phyloP scores from a whole-genome alignment of 139 green algal genomes.

The Chlorella sorokiniana region DNA sequence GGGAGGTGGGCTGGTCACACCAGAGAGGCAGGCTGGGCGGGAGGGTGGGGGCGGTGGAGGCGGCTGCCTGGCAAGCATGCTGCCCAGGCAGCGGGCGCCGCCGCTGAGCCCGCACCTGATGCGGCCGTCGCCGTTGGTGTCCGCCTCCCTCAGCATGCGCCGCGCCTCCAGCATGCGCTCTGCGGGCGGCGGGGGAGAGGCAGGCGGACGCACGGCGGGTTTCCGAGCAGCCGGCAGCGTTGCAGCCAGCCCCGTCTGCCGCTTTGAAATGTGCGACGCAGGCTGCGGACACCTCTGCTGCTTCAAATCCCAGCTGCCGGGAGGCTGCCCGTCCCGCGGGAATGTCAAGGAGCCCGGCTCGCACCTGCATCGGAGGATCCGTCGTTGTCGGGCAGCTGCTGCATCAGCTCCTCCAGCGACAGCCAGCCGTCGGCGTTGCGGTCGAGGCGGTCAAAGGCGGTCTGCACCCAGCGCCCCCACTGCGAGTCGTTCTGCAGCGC shows the following conservation, averaged over 20 bases:
- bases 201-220: background rate
- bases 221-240: no score
- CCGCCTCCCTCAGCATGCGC: conserved; percentile 86
- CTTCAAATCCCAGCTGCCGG: no score
- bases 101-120: conserved; percentile 52
- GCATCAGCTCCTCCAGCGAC: conserved; percentile 76
- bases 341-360: background rate
- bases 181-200: background rate
- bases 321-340: no score
- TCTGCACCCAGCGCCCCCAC: conserved; percentile 55
- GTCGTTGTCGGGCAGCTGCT: conserved; percentile 55
- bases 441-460: conserved; percentile 81
- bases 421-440: conserved; percentile 84
- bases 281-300: no score
- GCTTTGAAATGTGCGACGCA: no score
- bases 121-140: conserved; percentile 83
- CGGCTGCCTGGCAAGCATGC: no score
- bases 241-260: no score
- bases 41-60: no score
- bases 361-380: background rate
- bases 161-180: conserved; percentile 64
- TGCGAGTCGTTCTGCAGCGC: conserved; percentile 53
- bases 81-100: no score
- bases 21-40: no score
- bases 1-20: background rate